Conservation (phyloP, 148 eudicot species). For the Silene latifolia region DNA sequence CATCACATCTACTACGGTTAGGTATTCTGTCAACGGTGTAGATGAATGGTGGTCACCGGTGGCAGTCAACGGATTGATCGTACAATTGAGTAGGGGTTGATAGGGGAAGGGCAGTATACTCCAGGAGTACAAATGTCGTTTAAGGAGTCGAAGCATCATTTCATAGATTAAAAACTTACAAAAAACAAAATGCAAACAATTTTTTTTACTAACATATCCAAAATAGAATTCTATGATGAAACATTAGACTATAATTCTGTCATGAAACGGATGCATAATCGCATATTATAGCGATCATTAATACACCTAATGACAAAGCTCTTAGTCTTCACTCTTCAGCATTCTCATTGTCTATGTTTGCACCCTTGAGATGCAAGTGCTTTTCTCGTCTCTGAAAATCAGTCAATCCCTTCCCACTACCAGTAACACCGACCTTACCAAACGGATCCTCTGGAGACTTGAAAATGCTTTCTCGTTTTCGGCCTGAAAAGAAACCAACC, state of each 20-base stretch:
- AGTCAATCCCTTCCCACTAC: constrained; percentile 97
- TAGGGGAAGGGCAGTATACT: too few relatives aligned
- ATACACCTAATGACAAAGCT: background rate
- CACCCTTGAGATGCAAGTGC: constrained; percentile 91
- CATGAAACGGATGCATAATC: background rate
- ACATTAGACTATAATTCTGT: background rate
- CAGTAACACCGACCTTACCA: constrained; percentile 97
- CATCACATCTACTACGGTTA: too few relatives aligned
- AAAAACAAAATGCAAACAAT: background rate
- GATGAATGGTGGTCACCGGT: too few relatives aligned
- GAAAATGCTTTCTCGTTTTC: constrained; percentile 92
- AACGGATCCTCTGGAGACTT: constrained; percentile 96
- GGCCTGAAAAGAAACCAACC: constrained; percentile 96
- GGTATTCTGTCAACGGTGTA: too few relatives aligned
- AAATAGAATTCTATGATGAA: too few relatives aligned
- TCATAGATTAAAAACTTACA: background rate
- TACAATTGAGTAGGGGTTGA: too few relatives aligned
- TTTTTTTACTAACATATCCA: background rate
- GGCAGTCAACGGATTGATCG: too few relatives aligned
- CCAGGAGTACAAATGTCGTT: background rate
- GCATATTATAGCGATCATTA: too few relatives aligned
- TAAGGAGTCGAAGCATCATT: background rate
- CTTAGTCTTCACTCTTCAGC: constrained; percentile 66
- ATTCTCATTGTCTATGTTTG: constrained; percentile 38
- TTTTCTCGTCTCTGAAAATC: constrained; percentile 95